These are phyloP conservation scores for Nakazawaea sp. DNA, from an alignment of 805 yeast species.

Conservation along the genomic window DNA sequence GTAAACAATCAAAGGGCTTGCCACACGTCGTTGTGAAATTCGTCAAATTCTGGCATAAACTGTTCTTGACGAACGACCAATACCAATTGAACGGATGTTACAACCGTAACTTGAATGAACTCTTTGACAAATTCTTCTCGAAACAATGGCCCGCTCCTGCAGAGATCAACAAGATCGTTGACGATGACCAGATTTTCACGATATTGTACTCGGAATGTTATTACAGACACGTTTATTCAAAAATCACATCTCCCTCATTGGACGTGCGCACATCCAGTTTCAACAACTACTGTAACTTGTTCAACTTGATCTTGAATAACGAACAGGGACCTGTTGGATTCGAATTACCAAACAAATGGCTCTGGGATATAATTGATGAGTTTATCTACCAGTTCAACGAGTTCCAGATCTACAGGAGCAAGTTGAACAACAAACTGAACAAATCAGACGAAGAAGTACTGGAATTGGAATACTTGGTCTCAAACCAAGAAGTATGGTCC, in stretches of 20 bases:
- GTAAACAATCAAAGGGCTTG: slow-evolving; percentile 13
- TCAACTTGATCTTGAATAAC: slow-evolving; percentile 36
- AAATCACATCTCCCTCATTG: slow-evolving; percentile 29
- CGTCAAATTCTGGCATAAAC: slow-evolving; percentile 34
- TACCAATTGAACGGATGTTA: slow-evolving; percentile 37
- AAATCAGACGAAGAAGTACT: slow-evolving; percentile 17
- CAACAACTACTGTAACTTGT: slow-evolving; percentile 41
- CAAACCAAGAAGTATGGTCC: slow-evolving; percentile 36
- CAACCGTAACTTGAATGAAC: slow-evolving; percentile 35
- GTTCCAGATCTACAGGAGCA: slow-evolving; percentile 33
- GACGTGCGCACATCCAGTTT: slow-evolving; percentile 39
- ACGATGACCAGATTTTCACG: slow-evolving; percentile 36
- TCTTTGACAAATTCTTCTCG: slow-evolving; percentile 34
- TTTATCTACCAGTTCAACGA: slow-evolving; percentile 44
- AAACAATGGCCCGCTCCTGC: slow-evolving; percentile 41
- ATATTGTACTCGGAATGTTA: slow-evolving; percentile 41
- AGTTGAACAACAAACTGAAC: slow-evolving; percentile 24
- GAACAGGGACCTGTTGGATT: slow-evolving; percentile 35
- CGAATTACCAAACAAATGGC: slow-evolving; percentile 41
- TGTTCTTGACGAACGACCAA: slow-evolving; percentile 34
- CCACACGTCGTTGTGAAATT: slow-evolving; percentile 38
- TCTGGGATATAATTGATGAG: slow-evolving; percentile 47
- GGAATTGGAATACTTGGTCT: slow-evolving; percentile 30
- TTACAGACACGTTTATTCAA: slow-evolving; percentile 42
- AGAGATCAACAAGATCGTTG: slow-evolving; percentile 35